Conservation (phyloP, 1,284 basidiomycete genomes). For the Ustilago lituana region DNA sequence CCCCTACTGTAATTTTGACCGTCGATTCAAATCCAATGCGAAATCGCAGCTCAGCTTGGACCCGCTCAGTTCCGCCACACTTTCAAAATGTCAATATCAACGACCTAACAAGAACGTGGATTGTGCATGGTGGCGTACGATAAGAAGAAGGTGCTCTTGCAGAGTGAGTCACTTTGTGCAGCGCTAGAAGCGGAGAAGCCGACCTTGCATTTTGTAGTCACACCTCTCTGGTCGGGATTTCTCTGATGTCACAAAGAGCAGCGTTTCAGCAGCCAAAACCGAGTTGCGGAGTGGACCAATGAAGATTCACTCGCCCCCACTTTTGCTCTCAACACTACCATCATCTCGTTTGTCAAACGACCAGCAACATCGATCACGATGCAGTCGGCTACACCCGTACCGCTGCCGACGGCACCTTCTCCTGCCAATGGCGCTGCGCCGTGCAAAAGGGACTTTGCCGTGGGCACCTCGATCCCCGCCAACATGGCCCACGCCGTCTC, state of each 20-base stretch:
- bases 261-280: too few species aligned
- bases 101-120: too few species aligned
- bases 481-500: conserved; percentile 82
- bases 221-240: not conserved
- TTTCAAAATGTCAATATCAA: too few species aligned
- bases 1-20: too few species aligned
- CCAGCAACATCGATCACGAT: conserved; percentile 3
- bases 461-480: conserved; percentile 65
- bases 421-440: conserved; percentile 13
- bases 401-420: conserved; percentile 18
- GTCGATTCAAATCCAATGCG: too few species aligned
- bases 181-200: too few species aligned
- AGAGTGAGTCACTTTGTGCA: conserved; percentile 4
- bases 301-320: too few species aligned
- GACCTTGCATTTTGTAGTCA: not conserved
- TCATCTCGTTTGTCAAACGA: not conserved
- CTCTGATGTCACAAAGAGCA: not conserved
- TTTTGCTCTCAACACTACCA: too few species aligned
- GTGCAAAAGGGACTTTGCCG: conserved; percentile 40
- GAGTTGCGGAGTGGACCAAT: too few species aligned
- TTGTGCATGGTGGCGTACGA: too few species aligned
- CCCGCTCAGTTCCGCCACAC: too few species aligned
- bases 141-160: not conserved
- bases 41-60: too few species aligned
- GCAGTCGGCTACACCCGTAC: conserved; percentile 23